A percentile compares a stretch with the other conserved stretches of the same genome.
phyloP scores from a whole-genome alignment of 2,329 filamentous ascomycete genomes.

The Aspergillus latus region DNA sequence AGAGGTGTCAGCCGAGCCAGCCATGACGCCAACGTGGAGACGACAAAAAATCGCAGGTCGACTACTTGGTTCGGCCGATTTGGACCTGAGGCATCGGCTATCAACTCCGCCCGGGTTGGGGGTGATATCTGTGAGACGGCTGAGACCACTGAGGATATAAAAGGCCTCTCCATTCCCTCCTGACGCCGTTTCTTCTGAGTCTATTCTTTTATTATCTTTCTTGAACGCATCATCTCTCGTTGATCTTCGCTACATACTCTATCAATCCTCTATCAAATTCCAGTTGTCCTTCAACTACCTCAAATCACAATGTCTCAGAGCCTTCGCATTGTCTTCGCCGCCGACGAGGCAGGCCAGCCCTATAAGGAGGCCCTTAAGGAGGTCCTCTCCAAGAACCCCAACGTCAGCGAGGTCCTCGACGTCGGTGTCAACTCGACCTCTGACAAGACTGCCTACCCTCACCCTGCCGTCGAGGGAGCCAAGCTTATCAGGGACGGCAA shows the following conservation, averaged over 20 bases:
- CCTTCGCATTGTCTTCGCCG: conserved; percentile 63
- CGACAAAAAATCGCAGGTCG: background rate
- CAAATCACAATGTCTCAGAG: conserved; percentile 32
- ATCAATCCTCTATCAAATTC: background rate
- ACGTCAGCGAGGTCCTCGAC: conserved; percentile 68
- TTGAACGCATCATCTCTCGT: conserved; percentile 1
- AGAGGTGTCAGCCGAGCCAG: background rate
- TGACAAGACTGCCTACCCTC: conserved; percentile 81
- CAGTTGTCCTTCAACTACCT: background rate
- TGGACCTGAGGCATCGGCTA: conserved; percentile 12
- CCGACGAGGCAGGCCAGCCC: conserved; percentile 69
- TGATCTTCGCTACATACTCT: background rate
- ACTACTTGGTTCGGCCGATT: background rate
- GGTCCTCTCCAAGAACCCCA: conserved; percentile 66
- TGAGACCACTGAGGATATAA: conserved; percentile 3
- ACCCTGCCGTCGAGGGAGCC: conserved; percentile 72
- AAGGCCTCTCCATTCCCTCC: background rate
- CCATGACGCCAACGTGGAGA: conserved; percentile 8
- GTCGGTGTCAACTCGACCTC: conserved; percentile 66
- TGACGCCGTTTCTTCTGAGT: background rate
- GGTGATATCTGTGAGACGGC: background rate
- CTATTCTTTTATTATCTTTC: conserved; percentile 8
- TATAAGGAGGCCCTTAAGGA: conserved; percentile 79
- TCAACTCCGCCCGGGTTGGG: background rate
- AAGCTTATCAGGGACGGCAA: conserved; percentile 50